A percentile compares a stretch with the other conserved stretches of the same genome.
Conservation (phyloP, 2,329 filamentous ascomycete genomes). For the Fonsecaea multimorphosa region DNA sequence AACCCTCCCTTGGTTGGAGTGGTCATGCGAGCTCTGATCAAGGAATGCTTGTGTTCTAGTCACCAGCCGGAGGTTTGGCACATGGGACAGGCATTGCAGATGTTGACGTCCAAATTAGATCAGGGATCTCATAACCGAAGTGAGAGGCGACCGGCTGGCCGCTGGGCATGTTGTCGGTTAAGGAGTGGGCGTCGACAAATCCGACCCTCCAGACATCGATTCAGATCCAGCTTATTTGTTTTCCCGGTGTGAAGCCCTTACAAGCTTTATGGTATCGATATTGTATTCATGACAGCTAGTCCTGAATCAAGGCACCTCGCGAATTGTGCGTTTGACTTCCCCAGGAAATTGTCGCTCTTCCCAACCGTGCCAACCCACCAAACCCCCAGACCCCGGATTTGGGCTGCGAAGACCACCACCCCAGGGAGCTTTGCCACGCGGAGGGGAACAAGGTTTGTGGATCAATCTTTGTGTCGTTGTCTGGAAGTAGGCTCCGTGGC, state of each 20-base stretch:
- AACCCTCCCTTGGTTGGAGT: neutral
- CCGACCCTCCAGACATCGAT: neutral
- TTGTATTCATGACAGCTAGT: conserved; percentile 7
- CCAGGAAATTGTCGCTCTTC: conserved; percentile 7
- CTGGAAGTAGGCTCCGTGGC: neutral
- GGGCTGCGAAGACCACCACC: neutral
- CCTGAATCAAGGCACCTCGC: neutral
- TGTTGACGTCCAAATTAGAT: conserved; percentile 25
- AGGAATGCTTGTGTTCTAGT: neutral
- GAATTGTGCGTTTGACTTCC: neutral
- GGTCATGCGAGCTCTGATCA: neutral
- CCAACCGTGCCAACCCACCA: no score
- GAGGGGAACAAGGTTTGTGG: neutral
- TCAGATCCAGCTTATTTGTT: conserved; percentile 23
- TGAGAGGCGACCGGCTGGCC: conserved; percentile 14
- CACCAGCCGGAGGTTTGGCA: neutral
- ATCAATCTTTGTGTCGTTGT: neutral
- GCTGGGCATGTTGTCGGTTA: neutral
- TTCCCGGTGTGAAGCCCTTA: conserved; percentile 20
- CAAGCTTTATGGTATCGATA: conserved; percentile 8
- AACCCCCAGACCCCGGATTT: conserved; percentile 3
- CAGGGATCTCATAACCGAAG: conserved; percentile 19
- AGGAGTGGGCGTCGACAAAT: neutral
- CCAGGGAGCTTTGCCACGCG: neutral
- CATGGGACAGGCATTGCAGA: neutral